phyloP scores from a whole-genome alignment of 495 filamentous ascomycete genomes.

The Podospora australis region DNA sequence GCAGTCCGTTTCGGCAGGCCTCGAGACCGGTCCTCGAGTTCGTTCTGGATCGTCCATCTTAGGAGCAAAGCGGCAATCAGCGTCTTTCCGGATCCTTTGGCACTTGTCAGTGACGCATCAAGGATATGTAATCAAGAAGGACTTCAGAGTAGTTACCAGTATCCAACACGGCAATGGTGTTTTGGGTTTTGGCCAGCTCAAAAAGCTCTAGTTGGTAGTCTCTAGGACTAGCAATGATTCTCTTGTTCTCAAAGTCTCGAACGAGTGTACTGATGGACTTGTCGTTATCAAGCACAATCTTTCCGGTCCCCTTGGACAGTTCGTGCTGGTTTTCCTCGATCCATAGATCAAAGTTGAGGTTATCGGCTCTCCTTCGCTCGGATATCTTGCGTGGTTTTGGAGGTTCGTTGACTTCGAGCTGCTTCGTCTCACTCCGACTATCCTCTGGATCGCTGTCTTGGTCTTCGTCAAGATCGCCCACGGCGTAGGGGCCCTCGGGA shows the following conservation, averaged over 20 bases:
- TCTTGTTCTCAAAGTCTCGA: conserved; percentile 28
- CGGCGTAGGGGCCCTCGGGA: too few species aligned
- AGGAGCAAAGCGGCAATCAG: conserved; percentile 87
- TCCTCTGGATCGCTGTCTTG: conserved; percentile 17
- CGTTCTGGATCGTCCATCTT: conserved; percentile 67
- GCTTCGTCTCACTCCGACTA: too few species aligned
- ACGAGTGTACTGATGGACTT: conserved; percentile 20
- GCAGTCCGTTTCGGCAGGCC: conserved; percentile 59
- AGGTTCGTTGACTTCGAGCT: conserved; percentile 16
- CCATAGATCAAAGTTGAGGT: conserved; percentile 47
- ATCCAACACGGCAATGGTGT: conserved; percentile 93
- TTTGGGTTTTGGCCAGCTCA: conserved; percentile 76
- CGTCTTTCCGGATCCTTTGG: conserved; percentile 85
- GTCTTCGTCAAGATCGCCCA: too few species aligned
- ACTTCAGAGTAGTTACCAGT: conserved; percentile 73
- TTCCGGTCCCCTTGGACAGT: conserved; percentile 7
- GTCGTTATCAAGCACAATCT: conserved; percentile 15
- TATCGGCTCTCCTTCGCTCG: conserved; percentile 43
- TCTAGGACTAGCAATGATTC: conserved; percentile 65
- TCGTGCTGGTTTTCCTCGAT: conserved; percentile 28
- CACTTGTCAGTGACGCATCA: background rate
- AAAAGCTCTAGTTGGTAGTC: conserved; percentile 94
- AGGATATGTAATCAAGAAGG: background rate
- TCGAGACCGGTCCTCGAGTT: conserved; percentile 61
- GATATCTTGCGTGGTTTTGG: conserved; percentile 33